Percentiles rank a stretch among this genome's conserved stretches.
Evolutionary conservation across 2,329 filamentous ascomycete species (phyloP).

Genomic region (Fusarium succisae): DNA sequence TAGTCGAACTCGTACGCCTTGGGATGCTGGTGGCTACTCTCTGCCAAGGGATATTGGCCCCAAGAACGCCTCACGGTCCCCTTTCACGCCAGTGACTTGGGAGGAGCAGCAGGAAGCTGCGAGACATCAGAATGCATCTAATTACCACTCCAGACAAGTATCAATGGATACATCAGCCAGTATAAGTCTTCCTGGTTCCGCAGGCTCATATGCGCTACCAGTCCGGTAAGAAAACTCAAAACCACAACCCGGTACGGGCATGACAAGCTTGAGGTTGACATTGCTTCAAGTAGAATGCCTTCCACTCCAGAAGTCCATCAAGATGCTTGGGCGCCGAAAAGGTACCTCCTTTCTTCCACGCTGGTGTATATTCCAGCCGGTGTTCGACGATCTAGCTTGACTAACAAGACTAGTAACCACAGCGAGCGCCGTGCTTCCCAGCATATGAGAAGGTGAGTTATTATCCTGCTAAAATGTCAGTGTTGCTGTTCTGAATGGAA

Average conservation of each 20-base stretch:
- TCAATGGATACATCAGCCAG: slow-evolving; percentile 46
- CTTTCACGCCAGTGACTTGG: slow-evolving; percentile 35
- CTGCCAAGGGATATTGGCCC: slow-evolving; percentile 54
- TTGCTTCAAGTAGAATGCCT: slow-evolving; percentile 29
- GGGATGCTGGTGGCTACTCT: slow-evolving; percentile 62
- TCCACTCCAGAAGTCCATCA: slow-evolving; percentile 34
- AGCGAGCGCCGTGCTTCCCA: slow-evolving; percentile 31
- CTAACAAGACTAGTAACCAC: slow-evolving; percentile 19
- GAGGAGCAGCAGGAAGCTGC: slow-evolving; percentile 39
- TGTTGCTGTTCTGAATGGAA: neutral
- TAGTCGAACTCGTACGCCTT: slow-evolving; percentile 54
- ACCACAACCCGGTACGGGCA: neutral
- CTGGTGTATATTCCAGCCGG: neutral
- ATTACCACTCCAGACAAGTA: slow-evolving; percentile 43
- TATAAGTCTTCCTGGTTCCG: slow-evolving; percentile 10
- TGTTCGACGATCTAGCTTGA: neutral
- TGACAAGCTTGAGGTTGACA: slow-evolving; percentile 13
- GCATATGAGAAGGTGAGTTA: slow-evolving; percentile 35
- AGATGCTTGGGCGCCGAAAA: slow-evolving; percentile 33
- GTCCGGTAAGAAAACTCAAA: slow-evolving; percentile 37
- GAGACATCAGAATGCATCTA: slow-evolving; percentile 17
- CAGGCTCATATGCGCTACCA: slow-evolving; percentile 35
- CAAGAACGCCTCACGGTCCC: slow-evolving; percentile 43
- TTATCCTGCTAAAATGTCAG: neutral
- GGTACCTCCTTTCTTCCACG: slow-evolving; percentile 14